Percentiles rank a stretch among this genome's conserved stretches.
Evolutionary conservation across 352 stramenopile species (phyloP).

Genomic region (Globisporangium polare): DNA sequence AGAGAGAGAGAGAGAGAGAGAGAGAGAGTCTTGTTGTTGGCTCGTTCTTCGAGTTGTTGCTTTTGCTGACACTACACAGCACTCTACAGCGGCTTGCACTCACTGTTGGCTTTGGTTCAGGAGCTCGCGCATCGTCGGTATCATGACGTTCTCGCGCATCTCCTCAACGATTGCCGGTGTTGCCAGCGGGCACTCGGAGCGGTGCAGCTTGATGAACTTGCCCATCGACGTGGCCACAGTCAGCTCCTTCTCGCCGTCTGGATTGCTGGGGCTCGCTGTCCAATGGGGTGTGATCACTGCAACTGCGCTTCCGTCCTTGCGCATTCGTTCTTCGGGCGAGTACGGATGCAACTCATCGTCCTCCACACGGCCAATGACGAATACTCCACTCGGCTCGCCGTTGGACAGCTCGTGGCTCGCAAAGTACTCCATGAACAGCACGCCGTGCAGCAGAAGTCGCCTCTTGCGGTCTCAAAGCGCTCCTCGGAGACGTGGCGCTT

Average conservation of each 20-base stretch:
- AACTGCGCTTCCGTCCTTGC: neutral
- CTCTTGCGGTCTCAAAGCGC: constrained; percentile 35
- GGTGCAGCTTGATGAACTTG: constrained; percentile 10
- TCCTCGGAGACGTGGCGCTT: constrained; percentile 32
- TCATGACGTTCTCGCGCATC: too few species aligned
- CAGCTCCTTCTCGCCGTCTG: constrained; percentile 15
- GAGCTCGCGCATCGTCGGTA: too few species aligned
- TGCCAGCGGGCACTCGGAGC: too few species aligned
- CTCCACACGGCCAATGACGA: neutral
- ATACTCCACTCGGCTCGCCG: neutral
- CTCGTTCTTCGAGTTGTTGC: too few species aligned
- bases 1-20: too few species aligned
- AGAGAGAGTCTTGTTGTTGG: too few species aligned
- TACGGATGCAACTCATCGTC: neutral
- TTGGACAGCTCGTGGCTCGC: neutral
- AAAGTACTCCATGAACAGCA: neutral
- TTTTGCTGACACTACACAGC: too few species aligned
- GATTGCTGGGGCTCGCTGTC: too few species aligned
- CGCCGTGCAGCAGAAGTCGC: constrained; percentile 31
- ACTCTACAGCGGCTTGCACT: too few species aligned
- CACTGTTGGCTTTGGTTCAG: too few species aligned
- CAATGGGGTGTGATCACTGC: constrained; percentile 19
- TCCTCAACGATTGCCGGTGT: too few species aligned
- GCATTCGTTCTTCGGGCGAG: neutral
- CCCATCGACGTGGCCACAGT: constrained; percentile 23